Evolutionary conservation across 2,329 filamentous ascomycete species (phyloP).

Genomic region (Cyphellophora europaea): DNA sequence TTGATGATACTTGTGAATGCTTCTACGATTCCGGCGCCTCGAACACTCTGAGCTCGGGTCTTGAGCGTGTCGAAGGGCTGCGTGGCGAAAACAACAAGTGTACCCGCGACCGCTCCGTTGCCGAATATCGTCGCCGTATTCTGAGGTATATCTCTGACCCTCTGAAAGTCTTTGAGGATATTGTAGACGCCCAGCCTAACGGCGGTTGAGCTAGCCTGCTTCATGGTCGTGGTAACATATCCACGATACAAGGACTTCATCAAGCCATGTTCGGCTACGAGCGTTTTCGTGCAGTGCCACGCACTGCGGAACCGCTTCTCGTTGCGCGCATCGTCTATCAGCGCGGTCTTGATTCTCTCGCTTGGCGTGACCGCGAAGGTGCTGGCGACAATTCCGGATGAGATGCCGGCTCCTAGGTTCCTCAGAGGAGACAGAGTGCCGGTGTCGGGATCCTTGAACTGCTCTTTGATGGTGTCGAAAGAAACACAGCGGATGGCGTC

Average conservation of each 20-base stretch:
- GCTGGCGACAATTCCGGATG: constrained; percentile 51
- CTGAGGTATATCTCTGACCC: constrained; percentile 36
- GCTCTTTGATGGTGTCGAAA: constrained; percentile 53
- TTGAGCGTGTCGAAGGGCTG: constrained; percentile 37
- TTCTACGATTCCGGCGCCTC: constrained; percentile 47
- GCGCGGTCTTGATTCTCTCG: constrained; percentile 58
- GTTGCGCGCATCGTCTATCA: constrained; percentile 52
- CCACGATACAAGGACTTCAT: constrained; percentile 48
- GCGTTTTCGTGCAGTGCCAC: constrained; percentile 39
- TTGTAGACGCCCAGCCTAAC: constrained; percentile 56
- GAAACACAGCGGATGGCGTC: constrained; percentile 58
- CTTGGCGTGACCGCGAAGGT: constrained; percentile 59
- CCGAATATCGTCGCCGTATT: constrained; percentile 49
- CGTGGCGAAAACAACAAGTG: constrained; percentile 34
- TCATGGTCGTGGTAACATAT: constrained; percentile 51
- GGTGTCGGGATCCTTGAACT: constrained; percentile 44
- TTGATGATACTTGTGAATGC: constrained; percentile 45
- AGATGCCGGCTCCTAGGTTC: constrained; percentile 56
- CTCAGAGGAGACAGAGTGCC: constrained; percentile 46
- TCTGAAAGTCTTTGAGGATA: constrained; percentile 52
- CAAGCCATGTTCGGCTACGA: constrained; percentile 44
- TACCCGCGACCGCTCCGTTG: constrained; percentile 52
- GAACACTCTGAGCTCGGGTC: constrained; percentile 38
- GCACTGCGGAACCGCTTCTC: constrained; percentile 39
- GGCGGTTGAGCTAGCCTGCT: constrained; percentile 53